Conservation (phyloP, 331 rosid genomes). For the Rhamnella rubrinervis region DNA sequence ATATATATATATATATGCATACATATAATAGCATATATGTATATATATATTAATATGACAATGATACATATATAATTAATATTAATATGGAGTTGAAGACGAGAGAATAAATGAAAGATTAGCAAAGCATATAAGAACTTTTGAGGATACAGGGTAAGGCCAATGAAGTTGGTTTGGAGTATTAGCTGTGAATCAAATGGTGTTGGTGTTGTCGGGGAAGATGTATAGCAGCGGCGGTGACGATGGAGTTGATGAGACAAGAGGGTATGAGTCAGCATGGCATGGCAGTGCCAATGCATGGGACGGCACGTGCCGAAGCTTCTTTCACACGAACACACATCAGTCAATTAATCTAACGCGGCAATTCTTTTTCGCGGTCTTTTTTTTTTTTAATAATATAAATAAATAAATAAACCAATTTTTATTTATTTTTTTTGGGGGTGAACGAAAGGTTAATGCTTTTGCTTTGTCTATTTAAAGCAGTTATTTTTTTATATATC, state of each 20-base stretch:
- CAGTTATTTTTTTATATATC: neutral
- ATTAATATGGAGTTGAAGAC: too few species aligned
- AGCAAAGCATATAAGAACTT: neutral
- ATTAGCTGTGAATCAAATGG: neutral
- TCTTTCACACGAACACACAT: neutral
- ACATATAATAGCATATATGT: too few species aligned
- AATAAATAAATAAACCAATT: neutral
- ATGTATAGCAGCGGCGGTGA: constrained; percentile 2
- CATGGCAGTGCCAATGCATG: neutral
- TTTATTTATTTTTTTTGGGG: neutral
- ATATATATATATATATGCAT: too few species aligned
- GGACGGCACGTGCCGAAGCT: constrained; percentile 51
- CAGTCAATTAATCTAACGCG: constrained; percentile 4
- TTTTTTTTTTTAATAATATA: neutral
- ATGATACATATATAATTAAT: too few species aligned
- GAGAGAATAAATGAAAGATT: neutral
- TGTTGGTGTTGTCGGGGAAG: constrained; percentile 13
- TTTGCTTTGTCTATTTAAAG: neutral
- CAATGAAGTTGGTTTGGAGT: too few species aligned
- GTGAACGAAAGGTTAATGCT: neutral
- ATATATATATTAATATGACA: too few species aligned
- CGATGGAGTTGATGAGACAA: constrained; percentile 23
- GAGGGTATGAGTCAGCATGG: constrained; percentile 19
- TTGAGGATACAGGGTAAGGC: too few species aligned
- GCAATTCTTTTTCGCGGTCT: neutral